Evolutionary conservation across 2,329 filamentous ascomycete genomes (phyloP).

Genomic region (Ophiocordyceps robertsii): DNA sequence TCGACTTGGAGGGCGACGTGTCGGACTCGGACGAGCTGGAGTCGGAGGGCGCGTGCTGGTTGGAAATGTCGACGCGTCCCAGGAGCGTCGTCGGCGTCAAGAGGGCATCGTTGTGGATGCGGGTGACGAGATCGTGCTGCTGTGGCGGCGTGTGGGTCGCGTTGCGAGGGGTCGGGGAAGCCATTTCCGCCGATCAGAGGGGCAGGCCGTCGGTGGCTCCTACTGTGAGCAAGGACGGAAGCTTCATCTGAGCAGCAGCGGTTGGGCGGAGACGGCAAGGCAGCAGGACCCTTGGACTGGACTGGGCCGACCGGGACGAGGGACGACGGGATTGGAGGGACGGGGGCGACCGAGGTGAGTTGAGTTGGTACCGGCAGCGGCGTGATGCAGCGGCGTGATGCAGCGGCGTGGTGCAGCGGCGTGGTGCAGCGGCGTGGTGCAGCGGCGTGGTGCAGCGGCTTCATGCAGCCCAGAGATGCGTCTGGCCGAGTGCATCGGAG

Average conservation of each 20-base stretch:
- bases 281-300: background rate
- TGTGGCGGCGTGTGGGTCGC: slow-evolving; percentile 12
- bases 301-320: too few relatives aligned
- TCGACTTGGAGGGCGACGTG: slow-evolving; percentile 11
- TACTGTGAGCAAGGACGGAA: background rate
- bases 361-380: too few relatives aligned
- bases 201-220: background rate
- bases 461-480: too few relatives aligned
- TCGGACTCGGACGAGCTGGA: slow-evolving; percentile 33
- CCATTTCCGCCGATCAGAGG: slow-evolving; percentile 10
- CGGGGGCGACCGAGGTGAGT: too few relatives aligned
- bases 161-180: slow-evolving; percentile 15
- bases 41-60: slow-evolving; percentile 17
- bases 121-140: slow-evolving; percentile 19
- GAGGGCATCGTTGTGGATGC: slow-evolving; percentile 21
- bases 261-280: background rate
- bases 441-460: too few relatives aligned
- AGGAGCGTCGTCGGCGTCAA: slow-evolving; percentile 16
- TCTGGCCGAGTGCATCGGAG: too few relatives aligned
- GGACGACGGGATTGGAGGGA: too few relatives aligned
- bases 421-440: too few relatives aligned
- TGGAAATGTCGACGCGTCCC: slow-evolving; percentile 13
- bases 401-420: too few relatives aligned
- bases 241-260: background rate
- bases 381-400: too few relatives aligned